A percentile compares a stretch with the other conserved stretches of the same genome.
Conservation (phyloP, 768 basidiomycete species). For the Russula abietina region DNA sequence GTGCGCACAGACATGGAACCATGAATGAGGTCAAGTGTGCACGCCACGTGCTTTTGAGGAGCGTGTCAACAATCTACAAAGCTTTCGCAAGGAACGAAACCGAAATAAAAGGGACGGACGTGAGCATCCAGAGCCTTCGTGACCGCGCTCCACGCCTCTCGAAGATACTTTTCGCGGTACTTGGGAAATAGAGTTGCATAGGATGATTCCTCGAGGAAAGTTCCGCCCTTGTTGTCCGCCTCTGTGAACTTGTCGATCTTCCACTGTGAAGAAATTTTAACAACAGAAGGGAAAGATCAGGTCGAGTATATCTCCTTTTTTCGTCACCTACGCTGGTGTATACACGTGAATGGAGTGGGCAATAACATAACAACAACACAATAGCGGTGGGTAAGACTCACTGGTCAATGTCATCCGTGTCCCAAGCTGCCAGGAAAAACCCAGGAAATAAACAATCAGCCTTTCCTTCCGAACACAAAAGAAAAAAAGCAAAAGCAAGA, state of each 20-base stretch:
- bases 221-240: slow-evolving; percentile 70
- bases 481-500: neutral
- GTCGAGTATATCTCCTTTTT: neutral
- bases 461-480: slow-evolving; percentile 22
- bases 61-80: neutral
- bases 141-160: slow-evolving; percentile 91
- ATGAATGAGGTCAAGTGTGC: slow-evolving; percentile 90
- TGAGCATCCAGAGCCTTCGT: slow-evolving; percentile 77
- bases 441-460: neutral
- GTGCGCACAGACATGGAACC: slow-evolving; percentile 97
- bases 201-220: slow-evolving; percentile 92
- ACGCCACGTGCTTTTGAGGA: slow-evolving; percentile 75
- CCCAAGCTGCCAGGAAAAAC: slow-evolving; percentile 66
- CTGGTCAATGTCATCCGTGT: slow-evolving; percentile 99
- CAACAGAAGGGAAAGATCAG: neutral
- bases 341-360: neutral
- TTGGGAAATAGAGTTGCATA: slow-evolving; percentile 98
- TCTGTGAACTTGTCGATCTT: slow-evolving; percentile 75
- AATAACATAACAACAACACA: neutral
- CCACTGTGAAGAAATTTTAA: slow-evolving; percentile 43
- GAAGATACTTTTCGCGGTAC: slow-evolving; percentile 93
- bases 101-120: slow-evolving; percentile 44
- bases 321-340: slow-evolving; percentile 31
- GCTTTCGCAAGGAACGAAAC: neutral
- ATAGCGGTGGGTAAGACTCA: slow-evolving; percentile 39